These are phyloP conservation scores for Podospora tetraspora DNA, from an alignment of 495 filamentous ascomycete genomes.

Conservation along the genomic window DNA sequence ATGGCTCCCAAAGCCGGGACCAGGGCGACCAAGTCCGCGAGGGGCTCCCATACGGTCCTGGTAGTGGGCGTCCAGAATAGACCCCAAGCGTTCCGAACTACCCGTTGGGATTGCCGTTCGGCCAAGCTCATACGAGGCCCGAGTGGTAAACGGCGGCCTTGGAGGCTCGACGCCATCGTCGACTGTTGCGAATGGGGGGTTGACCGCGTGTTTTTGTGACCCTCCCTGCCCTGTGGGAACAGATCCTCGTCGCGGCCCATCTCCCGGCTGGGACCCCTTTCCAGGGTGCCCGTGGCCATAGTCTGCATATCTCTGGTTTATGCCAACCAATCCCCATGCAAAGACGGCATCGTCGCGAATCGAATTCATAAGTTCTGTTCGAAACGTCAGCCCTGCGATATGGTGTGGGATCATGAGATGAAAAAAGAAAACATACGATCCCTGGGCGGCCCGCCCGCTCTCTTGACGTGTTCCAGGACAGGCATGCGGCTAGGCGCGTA, in stretches of 20 bases:
- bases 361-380: conserved; percentile 60
- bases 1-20: neutral
- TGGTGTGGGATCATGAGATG: neutral
- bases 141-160: neutral
- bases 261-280: conserved; percentile 54
- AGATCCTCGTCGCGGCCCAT: conserved; percentile 53
- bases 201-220: conserved; percentile 16
- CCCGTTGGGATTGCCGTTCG: neutral
- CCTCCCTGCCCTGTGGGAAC: conserved; percentile 17
- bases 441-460: conserved; percentile 46
- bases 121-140: neutral
- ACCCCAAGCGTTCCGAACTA: neutral
- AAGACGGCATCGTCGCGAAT: conserved; percentile 83
- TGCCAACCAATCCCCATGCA: conserved; percentile 74
- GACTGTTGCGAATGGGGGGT: neutral
- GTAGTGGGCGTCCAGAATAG: neutral
- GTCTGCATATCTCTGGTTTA: conserved; percentile 68
- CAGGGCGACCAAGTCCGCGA: neutral
- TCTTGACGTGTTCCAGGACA: conserved; percentile 38
- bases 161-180: neutral
- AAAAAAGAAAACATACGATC: conserved; percentile 31
- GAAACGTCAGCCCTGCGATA: neutral
- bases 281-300: conserved; percentile 57
- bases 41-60: neutral
- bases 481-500: conserved; percentile 42